These are phyloP conservation scores for Candida ovalis DNA, from an alignment of 805 yeast species.

Conservation along the genomic window DNA sequence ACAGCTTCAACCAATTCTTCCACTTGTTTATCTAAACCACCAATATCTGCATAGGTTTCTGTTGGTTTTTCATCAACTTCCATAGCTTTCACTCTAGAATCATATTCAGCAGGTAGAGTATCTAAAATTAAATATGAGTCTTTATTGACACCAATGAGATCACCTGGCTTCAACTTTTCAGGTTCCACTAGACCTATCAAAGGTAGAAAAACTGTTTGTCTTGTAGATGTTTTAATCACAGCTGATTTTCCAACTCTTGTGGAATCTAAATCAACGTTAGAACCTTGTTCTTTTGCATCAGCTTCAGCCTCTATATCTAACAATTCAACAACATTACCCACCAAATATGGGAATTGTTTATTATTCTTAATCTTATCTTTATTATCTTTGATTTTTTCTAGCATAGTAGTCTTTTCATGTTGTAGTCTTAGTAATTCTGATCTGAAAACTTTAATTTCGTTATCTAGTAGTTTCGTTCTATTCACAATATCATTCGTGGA, in stretches of 20 bases:
- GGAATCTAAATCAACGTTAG: conserved; percentile 90
- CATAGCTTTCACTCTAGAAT: conserved; percentile 96
- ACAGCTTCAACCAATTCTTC: conserved; percentile 98
- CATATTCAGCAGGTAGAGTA: conserved; percentile 95
- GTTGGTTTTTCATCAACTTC: conserved; percentile 99
- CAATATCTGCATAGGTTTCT: conserved; percentile 95
- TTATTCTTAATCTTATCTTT: conserved; percentile 94
- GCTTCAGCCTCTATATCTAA: conserved; percentile 83
- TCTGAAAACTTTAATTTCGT: conserved; percentile 91
- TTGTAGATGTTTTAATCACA: conserved; percentile 93
- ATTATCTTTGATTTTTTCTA: conserved; percentile 90
- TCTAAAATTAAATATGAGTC: conserved; percentile 92
- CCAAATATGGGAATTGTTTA: conserved; percentile 91
- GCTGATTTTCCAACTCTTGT: conserved; percentile 95
- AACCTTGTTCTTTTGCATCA: conserved; percentile 85
- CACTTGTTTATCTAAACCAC: conserved; percentile 97
- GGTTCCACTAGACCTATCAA: conserved; percentile 95
- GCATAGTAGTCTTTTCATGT: conserved; percentile 91
- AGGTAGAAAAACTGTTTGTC: conserved; percentile 96
- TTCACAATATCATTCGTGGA: conserved; percentile 81
- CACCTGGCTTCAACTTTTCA: conserved; percentile 90
- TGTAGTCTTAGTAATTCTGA: conserved; percentile 86
- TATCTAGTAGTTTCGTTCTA: conserved; percentile 83
- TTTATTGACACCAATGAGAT: conserved; percentile 94
- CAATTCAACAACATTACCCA: conserved; percentile 93